Evolutionary conservation across 371 early-diverging fungal species (phyloP), one percentile per base, ranked within the genome.

Genomic region (Mortierella sp.): DNA sequence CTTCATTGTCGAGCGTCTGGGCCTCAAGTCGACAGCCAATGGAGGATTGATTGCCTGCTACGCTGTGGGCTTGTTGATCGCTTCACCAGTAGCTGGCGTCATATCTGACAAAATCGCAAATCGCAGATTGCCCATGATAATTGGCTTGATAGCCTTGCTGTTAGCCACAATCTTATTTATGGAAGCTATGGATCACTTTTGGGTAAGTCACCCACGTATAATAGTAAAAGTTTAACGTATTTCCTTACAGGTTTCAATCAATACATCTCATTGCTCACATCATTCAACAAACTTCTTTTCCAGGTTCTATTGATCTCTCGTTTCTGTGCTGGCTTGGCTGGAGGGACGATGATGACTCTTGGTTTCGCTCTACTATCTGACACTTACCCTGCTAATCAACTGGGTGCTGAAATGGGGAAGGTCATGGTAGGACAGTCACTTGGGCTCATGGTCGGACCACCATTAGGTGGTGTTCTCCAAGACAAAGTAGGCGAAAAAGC

Each of bases 361-460:
- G 88, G 88, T 11, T 66, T 89, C 38, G 87, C 88, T 55, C 58
- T 90, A 32, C 76, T 93, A 22, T 92, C 91, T 3, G 93, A 92
- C 66, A 88, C 87, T 9, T 88, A 86, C 83, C 87, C 91, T 3
- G 74, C 83, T 59, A 84, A 84, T 6, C 84, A 87, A 61, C 55
- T 93, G 21, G 93, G 90, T 21, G 63, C 59, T 11, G 73, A 87
- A 59, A 92, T 93, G 88, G 90, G 92, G 1, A 87, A 89, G 67
- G 71, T 92, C 48, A 58, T 77, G 69, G 57, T 77, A 43, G 73
- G 73, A 15, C 73, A 77, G 64, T 64, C 72, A 3, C 65, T 77
- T 24, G 78, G 78, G 8, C 50, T 77, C 58, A 77, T 77, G 78
- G 70, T 57, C 11, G 78, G 78, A 48, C 78, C 78, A 63, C 78